Base-by-base conservation (phyloP, 2,329 filamentous ascomycete species). In the Dothideomycetes sp. region DNA sequence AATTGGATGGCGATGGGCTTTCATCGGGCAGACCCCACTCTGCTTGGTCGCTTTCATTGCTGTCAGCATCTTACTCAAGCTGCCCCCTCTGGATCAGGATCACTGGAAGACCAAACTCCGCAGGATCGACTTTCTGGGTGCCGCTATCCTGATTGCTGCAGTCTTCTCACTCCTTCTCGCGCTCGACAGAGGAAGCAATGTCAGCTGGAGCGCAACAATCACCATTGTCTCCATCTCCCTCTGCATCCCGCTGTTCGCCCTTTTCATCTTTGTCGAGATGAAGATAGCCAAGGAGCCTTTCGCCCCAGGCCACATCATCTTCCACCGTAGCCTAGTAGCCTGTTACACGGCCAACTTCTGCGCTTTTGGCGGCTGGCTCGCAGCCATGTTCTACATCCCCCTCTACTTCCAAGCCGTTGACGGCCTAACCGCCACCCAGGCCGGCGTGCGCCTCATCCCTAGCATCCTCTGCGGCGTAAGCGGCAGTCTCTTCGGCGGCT, bases 1-100 rank as follows among this genome's bases (percentile, higher is more conserved):
- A 4, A 70, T 87, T 37, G 81, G 82, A 24, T 87, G 83, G 83
- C 66, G 83, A 47, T 86, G 81, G 79, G 73, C 81, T 0, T 89
- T 91, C 53, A 57, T 84, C 10, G 68, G 68, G 2, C 84, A 89
- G 55, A 73, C 75, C 0, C 84, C 84, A 2, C 55, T 86, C 4
- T 83, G 81, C 43, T 54, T 79, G 5, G 37, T 79, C 2, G 82
- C 83, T 2, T 75, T 83, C 49, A 34, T 76, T 3, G 66, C 77
- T 7, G 81, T 86, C 12, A 69, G 69, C 36, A 52, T 77, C n/a
- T 65, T 72, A 30, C 69, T 88, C 10, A 60, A 81, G 36, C 59
- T 84, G 0, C 80, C 81, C 1, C 62, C 63, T 40, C 59, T 61
- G 5, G 73, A 78, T 30, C 64, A 73, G 41, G 64, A 65, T 8